Conservation (phyloP, 257 asterid species). For the Solanum pinnatisectum region DNA sequence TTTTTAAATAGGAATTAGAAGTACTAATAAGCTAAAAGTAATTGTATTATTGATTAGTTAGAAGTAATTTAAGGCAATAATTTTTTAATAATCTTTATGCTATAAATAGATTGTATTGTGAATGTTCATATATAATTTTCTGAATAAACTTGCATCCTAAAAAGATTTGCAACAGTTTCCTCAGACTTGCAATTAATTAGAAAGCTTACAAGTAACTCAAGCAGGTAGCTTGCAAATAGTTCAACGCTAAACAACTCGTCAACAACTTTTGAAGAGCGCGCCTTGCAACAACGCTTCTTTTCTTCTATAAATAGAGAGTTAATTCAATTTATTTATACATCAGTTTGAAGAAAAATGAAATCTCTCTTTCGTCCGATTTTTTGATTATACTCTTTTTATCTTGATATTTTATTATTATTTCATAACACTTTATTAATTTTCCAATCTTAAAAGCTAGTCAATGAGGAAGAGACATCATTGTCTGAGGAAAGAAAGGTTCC, state of each 20-base stretch:
- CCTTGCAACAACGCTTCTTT: background rate
- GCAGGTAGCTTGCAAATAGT: background rate
- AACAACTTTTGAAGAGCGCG: background rate
- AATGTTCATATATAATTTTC: too few species aligned
- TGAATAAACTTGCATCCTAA: background rate
- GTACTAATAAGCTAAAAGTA: background rate
- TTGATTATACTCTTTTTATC: too few species aligned
- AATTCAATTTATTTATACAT: too few species aligned
- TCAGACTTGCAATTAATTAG: background rate
- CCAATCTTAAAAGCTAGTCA: background rate
- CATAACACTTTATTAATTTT: background rate
- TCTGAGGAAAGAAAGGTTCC: conserved; percentile 27
- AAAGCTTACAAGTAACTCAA: background rate
- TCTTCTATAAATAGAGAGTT: too few species aligned
- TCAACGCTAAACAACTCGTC: background rate
- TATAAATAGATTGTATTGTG: background rate
- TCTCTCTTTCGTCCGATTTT: too few species aligned
- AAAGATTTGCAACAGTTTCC: background rate
- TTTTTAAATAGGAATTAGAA: background rate
- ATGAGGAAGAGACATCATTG: conserved; percentile 5
- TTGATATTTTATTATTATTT: background rate
- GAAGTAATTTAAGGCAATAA: background rate
- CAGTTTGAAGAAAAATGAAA: background rate
- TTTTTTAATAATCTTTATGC: background rate
- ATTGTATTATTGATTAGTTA: background rate